Base-by-base conservation (phyloP, 805 yeast genomes). In the Candida chauliodis region DNA sequence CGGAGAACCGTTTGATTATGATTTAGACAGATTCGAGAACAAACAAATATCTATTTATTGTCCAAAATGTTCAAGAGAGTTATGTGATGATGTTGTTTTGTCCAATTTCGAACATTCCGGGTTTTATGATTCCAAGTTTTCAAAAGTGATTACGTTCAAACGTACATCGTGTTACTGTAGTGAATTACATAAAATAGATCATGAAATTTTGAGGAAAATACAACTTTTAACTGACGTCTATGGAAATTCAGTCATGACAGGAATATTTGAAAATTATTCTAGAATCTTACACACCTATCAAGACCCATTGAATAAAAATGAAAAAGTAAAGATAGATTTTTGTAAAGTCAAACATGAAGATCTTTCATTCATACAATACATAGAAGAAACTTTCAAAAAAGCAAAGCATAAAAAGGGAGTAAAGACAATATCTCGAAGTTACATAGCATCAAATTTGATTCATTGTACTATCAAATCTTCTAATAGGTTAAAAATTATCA, bases 41-140 rank as follows among this genome's bases (percentile, higher is more conserved):
- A 23, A n/a, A 11, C 5, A 10, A 30, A 30, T 23, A 8, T 17
- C 33, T 6, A 18, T 30, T 16, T 30, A 18, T n/a, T 30, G 33
- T 18, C 33, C 33, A 30, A 17, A 19, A 5, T 30, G 33, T 19
- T 30, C 33, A 4, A 30, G 33, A 13, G 24, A 30, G 8, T 13
- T 30, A 27, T 13, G 30, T 15, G 15, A 27, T 19, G 33, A 17
- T 30, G 33, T 18, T 17, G 24, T 18, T 4, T 17, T 30, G 15
- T 10, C 24, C 13, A 30, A 18, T 19, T 17, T 18, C 19, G 33
- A 19, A n/a, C 24, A 19, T 6, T 11, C 15, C 11, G 33, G 33
- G 15, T 30, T 30, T 30, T 17, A 19, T n/a, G 33, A 30, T 18
- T 19, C n/a, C 4, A 19, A 19, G 21, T 30, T 30, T 19, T 10